A percentile compares a stretch with the other conserved stretches of the same genome.
Conservation (phyloP, 352 stramenopile genomes). For the Pythium brachiatum region DNA sequence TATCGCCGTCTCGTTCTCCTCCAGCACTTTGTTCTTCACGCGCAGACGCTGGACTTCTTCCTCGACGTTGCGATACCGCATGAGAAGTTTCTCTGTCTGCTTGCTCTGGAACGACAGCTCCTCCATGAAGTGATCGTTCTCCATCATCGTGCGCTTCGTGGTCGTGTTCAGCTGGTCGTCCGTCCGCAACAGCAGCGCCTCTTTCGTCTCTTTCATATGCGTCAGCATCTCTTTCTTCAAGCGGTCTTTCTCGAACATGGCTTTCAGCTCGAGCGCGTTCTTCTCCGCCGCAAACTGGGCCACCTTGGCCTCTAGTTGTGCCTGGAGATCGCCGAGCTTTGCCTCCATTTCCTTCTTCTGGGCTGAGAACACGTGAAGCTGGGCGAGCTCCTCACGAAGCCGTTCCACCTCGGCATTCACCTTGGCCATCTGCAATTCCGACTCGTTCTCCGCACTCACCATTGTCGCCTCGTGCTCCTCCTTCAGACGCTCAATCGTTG, state of each 20-base stretch:
- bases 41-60: conserved; percentile 41
- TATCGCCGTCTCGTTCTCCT: conserved; percentile 51
- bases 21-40: conserved; percentile 45
- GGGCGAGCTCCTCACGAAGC: conserved; percentile 38
- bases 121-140: conserved; percentile 76
- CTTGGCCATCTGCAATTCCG: conserved; percentile 19
- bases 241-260: conserved; percentile 59
- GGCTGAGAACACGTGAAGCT: conserved; percentile 51
- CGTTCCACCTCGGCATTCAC: conserved; percentile 22
- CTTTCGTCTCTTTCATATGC: conserved; percentile 47
- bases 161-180: conserved; percentile 67
- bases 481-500: conserved; percentile 19
- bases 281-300: conserved; percentile 32
- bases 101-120: conserved; percentile 71
- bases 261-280: conserved; percentile 54
- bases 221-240: conserved; percentile 70
- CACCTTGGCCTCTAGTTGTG: conserved; percentile 25
- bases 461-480: conserved; percentile 22
- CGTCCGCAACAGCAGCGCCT: conserved; percentile 50
- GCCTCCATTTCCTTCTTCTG: conserved; percentile 51
- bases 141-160: conserved; percentile 76
- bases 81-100: conserved; percentile 70
- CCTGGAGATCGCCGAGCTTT: conserved; percentile 36
- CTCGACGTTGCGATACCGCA: conserved; percentile 40
- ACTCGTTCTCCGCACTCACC: conserved; percentile 13